phyloP scores from a whole-genome alignment of 176 grass and related monocot genomes.

The Rhynchospora breviuscula region DNA sequence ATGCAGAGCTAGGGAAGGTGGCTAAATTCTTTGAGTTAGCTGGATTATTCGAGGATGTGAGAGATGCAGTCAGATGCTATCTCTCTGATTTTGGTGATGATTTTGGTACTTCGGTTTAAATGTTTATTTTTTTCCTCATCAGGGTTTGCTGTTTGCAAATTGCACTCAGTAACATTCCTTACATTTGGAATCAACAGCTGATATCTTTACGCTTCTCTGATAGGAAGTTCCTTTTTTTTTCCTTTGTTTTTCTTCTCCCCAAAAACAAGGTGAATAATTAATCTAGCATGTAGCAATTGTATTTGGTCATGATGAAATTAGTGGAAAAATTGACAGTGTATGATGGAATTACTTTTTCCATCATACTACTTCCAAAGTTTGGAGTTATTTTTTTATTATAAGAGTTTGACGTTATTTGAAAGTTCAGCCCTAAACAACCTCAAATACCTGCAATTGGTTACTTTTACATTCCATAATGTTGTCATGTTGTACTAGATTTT shows the following conservation, averaged over 20 bases:
- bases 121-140: neutral
- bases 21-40: conserved; percentile 51
- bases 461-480: too few species aligned
- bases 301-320: neutral
- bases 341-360: conserved; percentile 10
- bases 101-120: neutral
- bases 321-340: neutral
- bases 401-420: neutral
- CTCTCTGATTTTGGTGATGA: neutral
- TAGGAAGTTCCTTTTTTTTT: too few species aligned
- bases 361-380: too few species aligned
- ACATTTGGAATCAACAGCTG: neutral
- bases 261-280: neutral
- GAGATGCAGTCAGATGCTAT: conserved; percentile 60
- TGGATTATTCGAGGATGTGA: conserved; percentile 38
- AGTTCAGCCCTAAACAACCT: neutral
- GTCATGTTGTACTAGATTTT: too few species aligned
- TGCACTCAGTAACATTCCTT: neutral
- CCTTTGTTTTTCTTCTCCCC: neutral
- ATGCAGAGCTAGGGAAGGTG: conserved; percentile 61
- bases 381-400: too few species aligned
- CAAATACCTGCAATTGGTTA: too few species aligned
- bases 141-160: neutral
- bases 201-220: neutral
- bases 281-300: neutral